Evolutionary conservation across 805 yeast genomes (phyloP).

Genomic region (Wickerhamiella sorbophila): DNA sequence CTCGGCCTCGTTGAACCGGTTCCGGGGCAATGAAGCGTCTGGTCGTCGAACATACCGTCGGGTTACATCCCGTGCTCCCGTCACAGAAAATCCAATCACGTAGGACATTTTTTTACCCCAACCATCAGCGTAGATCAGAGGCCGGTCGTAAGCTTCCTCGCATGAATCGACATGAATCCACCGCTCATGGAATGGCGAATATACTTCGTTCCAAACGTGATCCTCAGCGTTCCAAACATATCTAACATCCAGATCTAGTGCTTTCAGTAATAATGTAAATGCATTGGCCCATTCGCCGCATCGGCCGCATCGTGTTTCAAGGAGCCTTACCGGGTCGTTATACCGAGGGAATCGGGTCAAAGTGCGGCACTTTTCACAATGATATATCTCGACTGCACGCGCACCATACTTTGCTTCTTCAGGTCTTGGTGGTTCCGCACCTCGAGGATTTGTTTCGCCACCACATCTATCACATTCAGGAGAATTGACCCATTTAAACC

Average conservation of each 20-base stretch:
- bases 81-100: slow-evolving; percentile 48
- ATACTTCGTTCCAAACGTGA: slow-evolving; percentile 91
- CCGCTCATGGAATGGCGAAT: slow-evolving; percentile 39
- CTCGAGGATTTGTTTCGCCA: slow-evolving; percentile 29
- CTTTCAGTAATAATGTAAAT: slow-evolving; percentile 52
- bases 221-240: slow-evolving; percentile 84
- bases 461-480: slow-evolving; percentile 48
- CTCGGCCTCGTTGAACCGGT: slow-evolving; percentile 8
- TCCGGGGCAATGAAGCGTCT: slow-evolving; percentile 34
- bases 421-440: slow-evolving; percentile 18
- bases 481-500: slow-evolving; percentile 71
- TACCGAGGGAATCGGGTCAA: slow-evolving; percentile 59
- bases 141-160: slow-evolving; percentile 74
- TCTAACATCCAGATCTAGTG: slow-evolving; percentile 51
- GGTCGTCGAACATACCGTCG: slow-evolving; percentile 42
- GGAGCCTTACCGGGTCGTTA: slow-evolving; percentile 47
- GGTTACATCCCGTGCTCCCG: slow-evolving; percentile 57
- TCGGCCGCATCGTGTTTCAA: slow-evolving; percentile 55
- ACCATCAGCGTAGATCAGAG: slow-evolving; percentile 58
- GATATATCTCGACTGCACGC: slow-evolving; percentile 45
- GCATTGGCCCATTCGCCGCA: slow-evolving; percentile 96
- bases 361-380: slow-evolving; percentile 38
- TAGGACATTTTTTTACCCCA: slow-evolving; percentile 95
- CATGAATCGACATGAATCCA: slow-evolving; percentile 87
- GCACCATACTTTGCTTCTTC: slow-evolving; percentile 38